These are phyloP conservation scores for Proliferodiscus dingleyae DNA, from an alignment of 2,329 filamentous ascomycete species.

Conservation along the genomic window DNA sequence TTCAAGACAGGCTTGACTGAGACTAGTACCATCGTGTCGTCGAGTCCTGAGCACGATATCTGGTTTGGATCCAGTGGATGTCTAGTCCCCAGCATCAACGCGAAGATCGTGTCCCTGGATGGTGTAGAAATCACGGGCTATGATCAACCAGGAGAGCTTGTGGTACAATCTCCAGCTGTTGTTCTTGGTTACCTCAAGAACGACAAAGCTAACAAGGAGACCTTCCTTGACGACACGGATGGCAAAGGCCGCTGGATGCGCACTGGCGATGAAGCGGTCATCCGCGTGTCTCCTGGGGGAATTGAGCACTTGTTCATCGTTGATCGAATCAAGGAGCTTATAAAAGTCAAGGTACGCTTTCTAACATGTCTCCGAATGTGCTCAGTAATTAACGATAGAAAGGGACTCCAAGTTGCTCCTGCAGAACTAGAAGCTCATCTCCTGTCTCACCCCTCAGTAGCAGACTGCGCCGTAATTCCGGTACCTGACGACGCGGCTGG, in stretches of 20 bases:
- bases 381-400: constrained; percentile 17
- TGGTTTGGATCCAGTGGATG: constrained; percentile 68
- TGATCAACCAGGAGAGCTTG: constrained; percentile 74
- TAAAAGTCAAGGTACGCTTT: constrained; percentile 62
- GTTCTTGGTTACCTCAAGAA: constrained; percentile 85
- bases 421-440: constrained; percentile 79
- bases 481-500: constrained; percentile 58
- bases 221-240: constrained; percentile 63
- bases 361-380: background rate
- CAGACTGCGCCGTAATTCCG: constrained; percentile 74
- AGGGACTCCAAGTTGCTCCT: constrained; percentile 78
- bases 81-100: constrained; percentile 59
- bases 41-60: constrained; percentile 57
- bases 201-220: constrained; percentile 74
- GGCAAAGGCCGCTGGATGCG: constrained; percentile 67
- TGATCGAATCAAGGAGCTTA: constrained; percentile 74
- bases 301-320: constrained; percentile 81
- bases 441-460: constrained; percentile 68
- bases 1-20: constrained; percentile 62
- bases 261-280: constrained; percentile 70
- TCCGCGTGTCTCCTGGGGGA: constrained; percentile 39
- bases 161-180: constrained; percentile 71
- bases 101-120: constrained; percentile 62
- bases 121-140: constrained; percentile 66
- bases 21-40: constrained; percentile 64